Evolutionary conservation across 768 basidiomycete genomes (phyloP).

Genomic region (Plicaturopsis crispa): DNA sequence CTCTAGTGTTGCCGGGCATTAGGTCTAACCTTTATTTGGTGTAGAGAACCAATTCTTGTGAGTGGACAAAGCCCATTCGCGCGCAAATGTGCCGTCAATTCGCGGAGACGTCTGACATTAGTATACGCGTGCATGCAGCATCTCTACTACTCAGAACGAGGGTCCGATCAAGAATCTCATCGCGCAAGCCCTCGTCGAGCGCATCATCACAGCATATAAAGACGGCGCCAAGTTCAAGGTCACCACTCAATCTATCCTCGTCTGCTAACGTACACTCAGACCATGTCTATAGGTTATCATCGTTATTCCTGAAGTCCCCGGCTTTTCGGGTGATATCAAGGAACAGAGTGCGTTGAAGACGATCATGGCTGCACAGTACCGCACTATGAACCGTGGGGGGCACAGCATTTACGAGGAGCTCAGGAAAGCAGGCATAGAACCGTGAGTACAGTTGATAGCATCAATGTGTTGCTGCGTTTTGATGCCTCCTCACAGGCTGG

Average conservation of each 20-base stretch:
- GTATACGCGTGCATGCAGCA: no score
- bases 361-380: slow-evolving; percentile 85
- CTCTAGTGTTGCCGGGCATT: not conserved
- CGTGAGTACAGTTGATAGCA: slow-evolving; percentile 36
- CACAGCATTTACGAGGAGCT: slow-evolving; percentile 81
- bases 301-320: slow-evolving; percentile 86
- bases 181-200: slow-evolving; percentile 72
- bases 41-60: slow-evolving; percentile 85
- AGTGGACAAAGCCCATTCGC: slow-evolving; percentile 17
- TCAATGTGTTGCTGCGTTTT: not conserved
- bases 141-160: slow-evolving; percentile 60
- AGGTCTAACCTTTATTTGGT: slow-evolving; percentile 6
- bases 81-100: slow-evolving; percentile 6
- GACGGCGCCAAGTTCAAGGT: slow-evolving; percentile 75
- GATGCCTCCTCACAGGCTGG: slow-evolving; percentile 35
- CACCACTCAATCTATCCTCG: slow-evolving; percentile 3
- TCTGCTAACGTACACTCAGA: not conserved
- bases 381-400: slow-evolving; percentile 87
- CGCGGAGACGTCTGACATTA: no score
- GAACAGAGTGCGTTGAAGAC: slow-evolving; percentile 54
- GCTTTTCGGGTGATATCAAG: slow-evolving; percentile 82
- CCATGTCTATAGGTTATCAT: slow-evolving; percentile 58
- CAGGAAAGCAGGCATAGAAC: slow-evolving; percentile 68
- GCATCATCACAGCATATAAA: slow-evolving; percentile 76
- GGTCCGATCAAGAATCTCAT: slow-evolving; percentile 78